Base-by-base conservation (phyloP, 306 rosid genomes). In the Sindora glabra region DNA sequence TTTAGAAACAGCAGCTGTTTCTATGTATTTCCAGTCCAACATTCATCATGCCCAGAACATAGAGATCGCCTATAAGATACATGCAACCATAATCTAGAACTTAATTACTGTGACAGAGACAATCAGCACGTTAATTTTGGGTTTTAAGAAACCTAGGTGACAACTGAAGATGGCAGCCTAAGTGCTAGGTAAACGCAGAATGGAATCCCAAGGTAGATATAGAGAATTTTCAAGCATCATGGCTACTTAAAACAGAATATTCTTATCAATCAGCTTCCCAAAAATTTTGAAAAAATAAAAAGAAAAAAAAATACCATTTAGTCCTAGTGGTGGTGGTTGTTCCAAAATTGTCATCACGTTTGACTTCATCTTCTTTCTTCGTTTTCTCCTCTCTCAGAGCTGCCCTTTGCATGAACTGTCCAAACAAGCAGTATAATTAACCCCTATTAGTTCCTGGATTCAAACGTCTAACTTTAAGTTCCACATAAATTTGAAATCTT, bases 351-450 rank as follows among this genome's bases (percentile, higher is more conserved):
- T 13, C 67, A 48, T 63, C 86, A 57, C 69, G 79, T 59, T 79
- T 81, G 32, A 75, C 80, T 8, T 83, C 86, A 67, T 76, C 87
- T 60, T 84, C 86, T 70, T 78, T 86, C 80, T 74, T 81, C 18
- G 52, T 33, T 49, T 55, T 75, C 70, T 80, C 90, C 64, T 78
- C 95, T 77, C 74, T 80, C 69, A 68, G 74, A 38, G 83, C 64
- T 14, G 89, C 94, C 65, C 89, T 87, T 83, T 90, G 97, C 97
- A 90, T 90, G 69, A 90, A 90, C 97, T 87, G 26, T 12, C 23
- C 10, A 45, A 65, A 42, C 15, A 47, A 15, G 2, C 21, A 41
- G 50, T 2, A 29, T 5, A 22, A 38, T 18, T n/a, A 15, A 54
- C 3, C 34, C 19, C 7, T 11, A 6, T 57, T 3, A 68, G 3